Conservation (phyloP, 1,284 basidiomycete species). For the Papiliotrema laurentii region DNA sequence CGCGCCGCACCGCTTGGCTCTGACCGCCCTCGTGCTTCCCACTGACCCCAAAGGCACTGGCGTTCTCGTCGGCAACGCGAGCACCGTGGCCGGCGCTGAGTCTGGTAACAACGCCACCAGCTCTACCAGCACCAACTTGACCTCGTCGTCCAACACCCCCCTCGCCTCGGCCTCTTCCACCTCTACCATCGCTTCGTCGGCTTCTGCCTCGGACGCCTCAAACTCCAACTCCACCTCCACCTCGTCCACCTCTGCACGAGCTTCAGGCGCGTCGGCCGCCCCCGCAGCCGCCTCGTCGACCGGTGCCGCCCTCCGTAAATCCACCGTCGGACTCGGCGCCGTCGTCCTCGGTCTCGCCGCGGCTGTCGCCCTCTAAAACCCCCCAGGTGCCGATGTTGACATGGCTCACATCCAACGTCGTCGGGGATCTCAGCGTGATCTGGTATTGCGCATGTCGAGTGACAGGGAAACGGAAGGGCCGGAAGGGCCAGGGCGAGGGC, state of each 20-base stretch:
- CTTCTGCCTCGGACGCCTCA: constrained; percentile 6
- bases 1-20: not conserved
- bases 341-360: constrained; percentile 3
- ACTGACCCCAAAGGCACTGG: constrained; percentile 19
- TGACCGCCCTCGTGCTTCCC: not conserved
- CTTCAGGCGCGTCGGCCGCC: not conserved
- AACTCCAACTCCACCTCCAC: constrained; percentile 8
- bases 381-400: no score
- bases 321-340: constrained; percentile 1
- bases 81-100: constrained; percentile 7
- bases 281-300: constrained; percentile 9
- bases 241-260: constrained; percentile 1
- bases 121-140: constrained; percentile 4
- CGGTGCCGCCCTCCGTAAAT: constrained; percentile 4
- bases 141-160: not conserved
- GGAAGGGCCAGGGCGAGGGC: no score
- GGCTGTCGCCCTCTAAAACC: not conserved
- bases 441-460: no score
- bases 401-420: no score
- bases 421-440: no score
- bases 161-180: constrained; percentile 9
- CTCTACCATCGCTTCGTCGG: constrained; percentile 14
- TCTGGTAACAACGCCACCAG: not conserved
- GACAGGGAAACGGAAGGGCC: no score
- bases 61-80: constrained; percentile 16